These are phyloP conservation scores for Akebia trifoliata DNA, from an alignment of 164 flowering plant species.

Conservation along the genomic window DNA sequence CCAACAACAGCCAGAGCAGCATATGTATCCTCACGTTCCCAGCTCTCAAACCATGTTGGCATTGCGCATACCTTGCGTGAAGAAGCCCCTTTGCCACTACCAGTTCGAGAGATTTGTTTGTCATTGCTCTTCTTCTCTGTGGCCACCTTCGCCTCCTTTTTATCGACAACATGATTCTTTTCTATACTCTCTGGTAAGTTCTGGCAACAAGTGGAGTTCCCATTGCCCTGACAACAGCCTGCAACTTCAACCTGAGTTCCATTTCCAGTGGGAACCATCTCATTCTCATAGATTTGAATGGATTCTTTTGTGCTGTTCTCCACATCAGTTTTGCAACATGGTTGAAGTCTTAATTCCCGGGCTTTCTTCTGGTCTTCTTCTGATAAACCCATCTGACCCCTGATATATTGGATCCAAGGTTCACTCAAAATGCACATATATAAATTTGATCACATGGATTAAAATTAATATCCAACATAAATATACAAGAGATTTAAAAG, in stretches of 20 bases:
- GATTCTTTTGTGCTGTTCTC: slow-evolving; percentile 27
- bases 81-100: slow-evolving; percentile 26
- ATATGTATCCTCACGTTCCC: slow-evolving; percentile 93
- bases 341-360: slow-evolving; percentile 50
- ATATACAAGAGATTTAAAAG: too few species aligned
- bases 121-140: slow-evolving; percentile 25
- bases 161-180: slow-evolving; percentile 12
- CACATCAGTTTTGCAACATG: slow-evolving; percentile 21
- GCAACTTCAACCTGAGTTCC: slow-evolving; percentile 24
- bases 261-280: slow-evolving; percentile 11
- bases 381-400: slow-evolving; percentile 99
- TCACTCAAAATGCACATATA: too few species aligned
- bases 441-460: too few species aligned
- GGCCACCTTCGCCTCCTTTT: slow-evolving; percentile 18
- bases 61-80: slow-evolving; percentile 45
- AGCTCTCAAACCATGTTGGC: slow-evolving; percentile 82
- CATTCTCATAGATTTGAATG: slow-evolving; percentile 16
- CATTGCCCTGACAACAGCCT: slow-evolving; percentile 62
- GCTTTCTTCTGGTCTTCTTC: slow-evolving; percentile 72
- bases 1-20: slow-evolving; percentile 78
- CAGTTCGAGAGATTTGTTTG: slow-evolving; percentile 27
- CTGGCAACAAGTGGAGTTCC: slow-evolving; percentile 55
- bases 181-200: slow-evolving; percentile 19
- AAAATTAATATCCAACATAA: too few species aligned
- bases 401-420: slow-evolving; percentile 21